A percentile compares a stretch with the other conserved stretches of the same genome.
Evolutionary conservation across 805 yeast genomes (phyloP).

Genomic region (Yamadazyma philogaea): DNA sequence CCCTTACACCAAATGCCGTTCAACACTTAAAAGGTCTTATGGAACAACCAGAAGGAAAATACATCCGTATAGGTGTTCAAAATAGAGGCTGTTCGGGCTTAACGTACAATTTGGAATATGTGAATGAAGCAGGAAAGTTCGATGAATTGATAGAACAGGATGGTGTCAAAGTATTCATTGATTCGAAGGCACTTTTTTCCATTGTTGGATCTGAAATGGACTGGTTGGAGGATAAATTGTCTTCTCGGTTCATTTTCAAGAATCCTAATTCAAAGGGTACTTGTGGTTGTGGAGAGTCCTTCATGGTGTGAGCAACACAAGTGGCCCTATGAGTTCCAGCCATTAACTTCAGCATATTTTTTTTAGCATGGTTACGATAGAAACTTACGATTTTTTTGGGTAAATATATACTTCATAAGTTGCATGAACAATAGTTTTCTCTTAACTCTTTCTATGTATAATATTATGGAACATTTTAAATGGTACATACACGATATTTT

Average conservation of each 20-base stretch:
- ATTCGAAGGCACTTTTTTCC: constrained; percentile 92
- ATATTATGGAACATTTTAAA: no score
- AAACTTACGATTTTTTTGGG: neutral
- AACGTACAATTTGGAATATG: constrained; percentile 88
- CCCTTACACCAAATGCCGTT: constrained; percentile 74
- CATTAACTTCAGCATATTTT: neutral
- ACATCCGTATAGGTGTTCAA: constrained; percentile 89
- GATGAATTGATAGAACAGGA: constrained; percentile 93
- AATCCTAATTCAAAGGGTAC: constrained; percentile 98
- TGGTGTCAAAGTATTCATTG: constrained; percentile 88
- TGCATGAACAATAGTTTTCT: no score
- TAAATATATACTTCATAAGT: neutral
- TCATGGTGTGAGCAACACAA: constrained; percentile 65
- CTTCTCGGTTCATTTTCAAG: constrained; percentile 84
- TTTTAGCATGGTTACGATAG: constrained; percentile 2
- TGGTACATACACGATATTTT: constrained; percentile 2
- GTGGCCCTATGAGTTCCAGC: neutral
- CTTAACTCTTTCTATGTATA: no score
- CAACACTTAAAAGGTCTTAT: constrained; percentile 64
- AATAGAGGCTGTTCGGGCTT: constrained; percentile 97
- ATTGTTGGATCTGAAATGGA: constrained; percentile 98
- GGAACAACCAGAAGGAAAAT: constrained; percentile 81
- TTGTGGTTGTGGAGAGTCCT: constrained; percentile 98
- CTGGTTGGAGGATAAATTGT: constrained; percentile 91
- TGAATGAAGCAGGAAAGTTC: constrained; percentile 85